Evolutionary conservation across 805 yeast species (phyloP), one percentile per base, ranked within the genome.

Genomic region (Candida hispaniensis): DNA sequence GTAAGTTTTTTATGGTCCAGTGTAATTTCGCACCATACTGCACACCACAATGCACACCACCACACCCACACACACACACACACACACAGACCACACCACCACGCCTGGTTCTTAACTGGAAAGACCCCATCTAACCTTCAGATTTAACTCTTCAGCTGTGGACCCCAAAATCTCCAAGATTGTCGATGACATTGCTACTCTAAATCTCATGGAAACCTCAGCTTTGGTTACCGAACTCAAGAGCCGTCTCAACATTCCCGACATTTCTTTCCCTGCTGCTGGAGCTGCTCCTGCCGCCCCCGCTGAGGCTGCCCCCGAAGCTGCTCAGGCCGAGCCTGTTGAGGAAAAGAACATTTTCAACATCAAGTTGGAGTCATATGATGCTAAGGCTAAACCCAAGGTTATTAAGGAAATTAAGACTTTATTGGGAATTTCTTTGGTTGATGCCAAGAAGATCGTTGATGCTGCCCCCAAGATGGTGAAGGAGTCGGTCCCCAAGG

Each of bases 361-460:
- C 53, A 64, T 88, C 57, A 91, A 88, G 65, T 74, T 88, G 53
- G 97, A 88, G 58, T 71, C 88, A 25, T 86, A 91, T 51, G 98
- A 91, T 51, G 73, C 97, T 41, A 86, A 85, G 65, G 62, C 93
- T 40, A 91, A 91, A 69, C 94, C 99, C 42, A 91, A 91, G 78
- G 74, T 91, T 59, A 91, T 91, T 58, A 91, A 91, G 68, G 98
- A 91, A 65, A 93, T 91, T 50, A 91, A 91, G 68, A 69, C 79
- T 43, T 66, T 88, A 54, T 70, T 91, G 52, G 95, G 95, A 10
- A 69, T 91, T 51, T 82, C 94, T 5, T 70, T 91, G 49, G 98
- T 91, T 42, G 97, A 91, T 58, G 81, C 96, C 44, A 91, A 91
- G 75, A 91, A 91, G 66, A 81, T 91, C 47, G 99, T 91, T 40